These are phyloP conservation scores for Eutrema salsugineum DNA, from an alignment of 441 rosid species.

Conservation along the genomic window DNA sequence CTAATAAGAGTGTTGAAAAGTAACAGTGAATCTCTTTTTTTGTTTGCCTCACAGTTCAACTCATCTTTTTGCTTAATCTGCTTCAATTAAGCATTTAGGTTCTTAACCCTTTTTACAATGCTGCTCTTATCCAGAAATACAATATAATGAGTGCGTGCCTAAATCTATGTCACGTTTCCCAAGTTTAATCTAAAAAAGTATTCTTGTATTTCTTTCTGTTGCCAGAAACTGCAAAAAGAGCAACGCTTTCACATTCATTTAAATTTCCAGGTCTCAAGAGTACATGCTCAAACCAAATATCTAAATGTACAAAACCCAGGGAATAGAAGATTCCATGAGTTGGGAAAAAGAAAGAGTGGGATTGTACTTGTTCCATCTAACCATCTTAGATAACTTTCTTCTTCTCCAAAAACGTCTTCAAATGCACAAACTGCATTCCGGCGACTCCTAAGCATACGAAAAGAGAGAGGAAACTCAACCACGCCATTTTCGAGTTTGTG, in stretches of 20 bases:
- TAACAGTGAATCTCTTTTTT: background rate
- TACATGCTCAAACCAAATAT: conserved; percentile 5
- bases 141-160: background rate
- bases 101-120: background rate
- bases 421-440: conserved; percentile 61
- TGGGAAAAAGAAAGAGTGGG: background rate
- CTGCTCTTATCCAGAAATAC: background rate
- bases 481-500: conserved; percentile 59
- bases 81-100: background rate
- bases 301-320: conserved; percentile 19
- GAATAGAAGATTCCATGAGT: conserved; percentile 18
- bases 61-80: background rate
- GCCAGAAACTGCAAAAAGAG: background rate
- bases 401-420: conserved; percentile 71
- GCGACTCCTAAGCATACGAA: conserved; percentile 62
- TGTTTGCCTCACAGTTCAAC: background rate
- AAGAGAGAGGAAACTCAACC: conserved; percentile 57
- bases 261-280: background rate
- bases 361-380: conserved; percentile 3
- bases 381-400: conserved; percentile 59
- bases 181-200: background rate
- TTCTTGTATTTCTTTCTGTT: background rate
- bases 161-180: background rate
- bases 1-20: background rate
- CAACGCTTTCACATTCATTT: background rate